Evolutionary conservation across 202 grass and related monocot genomes (phyloP).

Genomic region (Panicum virgatum): DNA sequence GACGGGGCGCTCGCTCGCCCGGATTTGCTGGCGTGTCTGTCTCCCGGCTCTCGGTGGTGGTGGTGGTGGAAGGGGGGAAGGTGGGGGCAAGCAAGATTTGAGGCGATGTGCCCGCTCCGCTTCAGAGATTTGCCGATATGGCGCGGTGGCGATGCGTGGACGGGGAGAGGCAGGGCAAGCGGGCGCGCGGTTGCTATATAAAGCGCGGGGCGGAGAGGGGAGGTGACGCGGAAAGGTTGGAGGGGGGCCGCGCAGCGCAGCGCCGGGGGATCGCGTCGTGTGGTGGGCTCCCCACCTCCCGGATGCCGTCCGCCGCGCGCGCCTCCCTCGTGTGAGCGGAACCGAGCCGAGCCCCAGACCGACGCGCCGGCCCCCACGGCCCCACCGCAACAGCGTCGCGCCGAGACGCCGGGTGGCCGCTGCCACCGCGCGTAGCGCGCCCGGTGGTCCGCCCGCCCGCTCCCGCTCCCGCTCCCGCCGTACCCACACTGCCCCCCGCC

Average conservation of each 20-base stretch:
- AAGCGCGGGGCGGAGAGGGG: neutral
- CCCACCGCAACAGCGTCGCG: neutral
- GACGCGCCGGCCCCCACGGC: neutral
- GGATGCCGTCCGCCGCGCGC: neutral
- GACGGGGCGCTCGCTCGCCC: neutral
- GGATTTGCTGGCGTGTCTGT: neutral
- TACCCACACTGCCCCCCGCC: neutral
- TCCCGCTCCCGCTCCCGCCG: no score
- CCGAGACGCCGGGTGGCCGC: no score
- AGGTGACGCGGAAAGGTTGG: constrained; percentile 51
- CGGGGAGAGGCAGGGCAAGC: neutral
- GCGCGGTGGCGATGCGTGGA: constrained; percentile 33
- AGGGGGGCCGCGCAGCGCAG: neutral
- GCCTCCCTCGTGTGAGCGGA: neutral
- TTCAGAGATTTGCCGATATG: neutral
- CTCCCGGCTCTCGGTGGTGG: neutral
- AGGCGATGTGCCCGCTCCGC: neutral
- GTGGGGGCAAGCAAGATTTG: neutral
- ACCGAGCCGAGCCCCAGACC: no score
- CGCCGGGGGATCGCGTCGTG: neutral
- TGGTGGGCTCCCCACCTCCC: neutral
- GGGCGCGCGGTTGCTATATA: constrained; percentile 23
- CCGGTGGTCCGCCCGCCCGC: neutral
- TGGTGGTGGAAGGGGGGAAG: no score
- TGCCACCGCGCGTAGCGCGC: neutral